Base-by-base conservation (phyloP, 2,329 filamentous ascomycete species). In the Pezicula neosporulosa region DNA sequence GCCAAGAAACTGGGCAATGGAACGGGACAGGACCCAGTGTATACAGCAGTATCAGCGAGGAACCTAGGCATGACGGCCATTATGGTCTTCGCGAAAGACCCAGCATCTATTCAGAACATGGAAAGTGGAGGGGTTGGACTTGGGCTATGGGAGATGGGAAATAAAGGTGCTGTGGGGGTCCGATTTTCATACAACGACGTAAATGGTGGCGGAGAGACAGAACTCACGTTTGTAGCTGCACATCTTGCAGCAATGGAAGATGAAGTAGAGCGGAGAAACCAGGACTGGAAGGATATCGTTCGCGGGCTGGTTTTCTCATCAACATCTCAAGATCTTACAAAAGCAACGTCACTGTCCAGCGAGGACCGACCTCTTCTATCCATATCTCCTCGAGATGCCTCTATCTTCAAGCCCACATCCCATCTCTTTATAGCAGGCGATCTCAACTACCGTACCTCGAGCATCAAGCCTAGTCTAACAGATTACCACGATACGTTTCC, bases 51-150 rank as follows among this genome's bases (percentile, higher is more conserved):
- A 24, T 75, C 83, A 44, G 79, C 82, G 19, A 81, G 84, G 43
- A 91, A 94, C 67, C 80, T 92, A 45, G 93, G 94, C 58, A 90
- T 97, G 85, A 97, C 92, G 0, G 91, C 81, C 21, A 81, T 97
- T 47, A 82, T 97, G 77, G 78, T 97, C 16, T 96, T 96, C 66
- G 87, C 86, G 18, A 83, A 83, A 51, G 77, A 86, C 39, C 75
- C 80, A 0, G 69, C 77, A 8, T 75, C 78, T 21, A 74, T 97
- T 47, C 72, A 74, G 48, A 75, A 81, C 62, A 73, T 94, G n/a
- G 81, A 90, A 57, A 85, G 82, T n/a, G 90, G 87, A 2, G 89
- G 88, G 48, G 86, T 91, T 2, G 92, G 94, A 0, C 87, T 97
- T 45, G 94, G 94, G 0, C 69, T 91, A 1, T 86, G 85, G 52